Base-by-base conservation (phyloP, 2,329 filamentous ascomycete species). In the Monilinia laxa region DNA sequence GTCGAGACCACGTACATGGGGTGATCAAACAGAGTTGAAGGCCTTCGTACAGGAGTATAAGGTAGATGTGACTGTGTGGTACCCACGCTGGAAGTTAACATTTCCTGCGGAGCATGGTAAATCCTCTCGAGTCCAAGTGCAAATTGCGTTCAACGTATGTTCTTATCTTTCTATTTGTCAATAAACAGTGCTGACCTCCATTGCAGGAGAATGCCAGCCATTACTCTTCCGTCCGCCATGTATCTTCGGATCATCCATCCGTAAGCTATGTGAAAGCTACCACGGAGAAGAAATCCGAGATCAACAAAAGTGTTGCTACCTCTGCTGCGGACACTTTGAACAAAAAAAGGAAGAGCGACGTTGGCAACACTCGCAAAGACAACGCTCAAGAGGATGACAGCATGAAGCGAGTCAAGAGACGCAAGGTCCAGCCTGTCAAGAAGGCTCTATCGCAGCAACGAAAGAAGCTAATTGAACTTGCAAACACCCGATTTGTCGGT, bases 1-100 rank as follows among this genome's bases (percentile, higher is more conserved):
- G 82, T 82, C 84, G 40, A 82, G 83, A 72, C 80, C 82, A 40
- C 85, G 85, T 62, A 84, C 84, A 51, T 90, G 84, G 77, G 88
- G 86, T 35, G 87, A 88, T 74, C 87, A 90, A 67, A 82, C 88
- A 78, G 87, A 90, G 77, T 83, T 91, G 55, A 82, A 83, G 42
- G 88, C 88, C 7, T 90, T 90, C 76, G 84, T 85, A 38, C 82
- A 84, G 66, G 84, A 83, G 28, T 89, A 83, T 74, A 80, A 83
- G 62, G 83, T 83, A 63, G 84, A 90, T 74, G 85, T 91, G 65
- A 83, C 83, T 71, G 84, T 90, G 66, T 89, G 42, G 62, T 4
- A 25, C 11, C 31, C 31, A 35, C 7, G 4, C 5, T 35, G 31
- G 31, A 35, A 35, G 31, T 35, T 6, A 6, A 35, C 31, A 35